Percentiles rank a stretch among this genome's conserved stretches.
Conservation (phyloP, 2,329 filamentous ascomycete species). For the Truncatella angustata region DNA sequence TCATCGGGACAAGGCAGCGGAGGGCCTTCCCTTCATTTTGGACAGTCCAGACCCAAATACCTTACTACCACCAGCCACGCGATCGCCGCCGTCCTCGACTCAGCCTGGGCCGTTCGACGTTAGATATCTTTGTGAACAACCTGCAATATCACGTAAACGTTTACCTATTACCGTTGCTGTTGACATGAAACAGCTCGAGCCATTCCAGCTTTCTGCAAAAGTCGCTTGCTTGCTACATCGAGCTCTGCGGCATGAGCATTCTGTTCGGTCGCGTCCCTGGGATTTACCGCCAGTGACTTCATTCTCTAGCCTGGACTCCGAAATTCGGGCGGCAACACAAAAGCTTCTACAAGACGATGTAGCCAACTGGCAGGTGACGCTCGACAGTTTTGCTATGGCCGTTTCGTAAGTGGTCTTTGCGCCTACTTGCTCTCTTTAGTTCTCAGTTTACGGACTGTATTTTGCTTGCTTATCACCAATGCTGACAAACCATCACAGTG, state of each 20-base stretch:
- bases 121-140: conserved; percentile 30
- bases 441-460: too few species aligned
- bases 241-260: conserved; percentile 23
- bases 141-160: not conserved
- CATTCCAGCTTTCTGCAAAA: conserved; percentile 30
- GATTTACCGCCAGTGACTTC: conserved; percentile 21
- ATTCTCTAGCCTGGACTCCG: conserved; percentile 26
- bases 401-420: conserved; percentile 25
- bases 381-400: conserved; percentile 33
- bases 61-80: conserved; percentile 26
- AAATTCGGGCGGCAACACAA: conserved; percentile 26
- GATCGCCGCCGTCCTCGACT: conserved; percentile 20
- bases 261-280: conserved; percentile 21
- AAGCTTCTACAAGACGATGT: conserved; percentile 23
- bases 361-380: conserved; percentile 27
- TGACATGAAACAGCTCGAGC: conserved; percentile 2
- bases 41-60: conserved; percentile 26
- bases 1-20: conserved; percentile 27
- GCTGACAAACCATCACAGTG: conserved; percentile 11
- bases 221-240: conserved; percentile 27
- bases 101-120: conserved; percentile 21
- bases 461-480: too few species aligned
- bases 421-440: too few species aligned
- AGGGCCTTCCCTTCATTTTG: conserved; percentile 28
- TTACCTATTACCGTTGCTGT: conserved; percentile 4